phyloP scores from a whole-genome alignment of 129 eudicot species.

The Saposhnikovia divaricata region DNA sequence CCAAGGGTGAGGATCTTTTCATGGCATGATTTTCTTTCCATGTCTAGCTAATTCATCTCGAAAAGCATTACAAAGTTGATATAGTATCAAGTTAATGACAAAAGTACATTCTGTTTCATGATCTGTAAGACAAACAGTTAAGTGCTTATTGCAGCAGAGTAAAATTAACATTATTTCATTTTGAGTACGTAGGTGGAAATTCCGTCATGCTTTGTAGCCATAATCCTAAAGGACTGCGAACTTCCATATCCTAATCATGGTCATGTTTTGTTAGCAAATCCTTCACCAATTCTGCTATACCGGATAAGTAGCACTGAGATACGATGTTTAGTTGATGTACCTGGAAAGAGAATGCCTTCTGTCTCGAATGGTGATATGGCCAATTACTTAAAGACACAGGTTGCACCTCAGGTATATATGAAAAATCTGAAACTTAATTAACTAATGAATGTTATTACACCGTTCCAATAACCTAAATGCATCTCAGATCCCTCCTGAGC shows the following conservation, averaged over 20 bases:
- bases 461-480: not conserved
- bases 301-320: conserved; percentile 63
- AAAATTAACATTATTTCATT: not conserved
- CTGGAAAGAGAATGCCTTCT: conserved; percentile 62
- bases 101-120: not conserved
- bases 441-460: not conserved
- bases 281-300: conserved; percentile 57
- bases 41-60: not conserved
- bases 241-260: conserved; percentile 63
- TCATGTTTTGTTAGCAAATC: conserved; percentile 58
- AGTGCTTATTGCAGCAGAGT: not conserved
- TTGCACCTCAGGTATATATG: conserved; percentile 51
- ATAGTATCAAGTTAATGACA: not conserved
- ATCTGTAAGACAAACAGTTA: not conserved
- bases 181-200: conserved; percentile 36
- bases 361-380: conserved; percentile 63
- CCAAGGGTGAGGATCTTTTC: conserved; percentile 41
- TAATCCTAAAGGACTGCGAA: conserved; percentile 51
- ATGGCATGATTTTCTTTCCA: not conserved
- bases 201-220: conserved; percentile 49
- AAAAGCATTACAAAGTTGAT: not conserved
- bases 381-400: conserved; percentile 41
- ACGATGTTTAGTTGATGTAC: conserved; percentile 56
- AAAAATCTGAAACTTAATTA: not conserved
- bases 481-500: conserved; percentile 40